Conservation (phyloP, 2,329 filamentous ascomycete species). For the Chrysoporthe deuterocubensis region DNA sequence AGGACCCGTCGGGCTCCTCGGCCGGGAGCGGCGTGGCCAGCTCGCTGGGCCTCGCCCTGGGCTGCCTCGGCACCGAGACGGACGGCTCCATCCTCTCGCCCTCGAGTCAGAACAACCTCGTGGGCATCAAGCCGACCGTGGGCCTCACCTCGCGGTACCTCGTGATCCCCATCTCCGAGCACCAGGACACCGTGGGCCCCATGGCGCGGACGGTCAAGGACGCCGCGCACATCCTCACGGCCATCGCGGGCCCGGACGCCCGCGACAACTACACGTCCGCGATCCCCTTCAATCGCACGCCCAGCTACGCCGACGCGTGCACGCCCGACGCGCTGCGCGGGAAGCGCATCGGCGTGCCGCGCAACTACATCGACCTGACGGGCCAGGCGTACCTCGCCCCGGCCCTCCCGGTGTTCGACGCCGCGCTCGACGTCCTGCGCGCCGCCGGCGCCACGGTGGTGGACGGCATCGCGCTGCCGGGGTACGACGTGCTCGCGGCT, state of each 20-base stretch:
- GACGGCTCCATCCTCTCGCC: conserved; percentile 21
- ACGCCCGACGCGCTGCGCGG: conserved; percentile 55
- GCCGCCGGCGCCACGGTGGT: conserved; percentile 63
- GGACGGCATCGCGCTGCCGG: conserved; percentile 55
- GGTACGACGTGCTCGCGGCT: conserved; percentile 46
- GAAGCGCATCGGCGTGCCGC: conserved; percentile 66
- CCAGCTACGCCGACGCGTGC: conserved; percentile 66
- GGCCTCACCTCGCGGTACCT: conserved; percentile 63
- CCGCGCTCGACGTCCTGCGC: conserved; percentile 55
- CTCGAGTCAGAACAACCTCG: conserved; percentile 18
- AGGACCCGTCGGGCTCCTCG: conserved; percentile 66
- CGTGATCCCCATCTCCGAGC: conserved; percentile 65
- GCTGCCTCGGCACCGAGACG: conserved; percentile 32
- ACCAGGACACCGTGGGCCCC: conserved; percentile 67
- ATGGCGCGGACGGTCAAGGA: conserved; percentile 47
- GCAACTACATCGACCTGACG: conserved; percentile 56
- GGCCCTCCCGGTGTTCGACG: conserved; percentile 56
- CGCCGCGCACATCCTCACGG: conserved; percentile 64
- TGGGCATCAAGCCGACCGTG: conserved; percentile 62
- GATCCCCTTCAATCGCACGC: conserved; percentile 56
- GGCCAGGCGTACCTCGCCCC: conserved; percentile 37
- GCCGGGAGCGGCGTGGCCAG: conserved; percentile 64
- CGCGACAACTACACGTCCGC: conserved; percentile 67
- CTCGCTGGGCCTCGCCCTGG: conserved; percentile 62
- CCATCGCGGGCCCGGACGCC: conserved; percentile 59